phyloP scores from a whole-genome alignment of 2,329 filamentous ascomycete species.

The Monosporascus sp. region DNA sequence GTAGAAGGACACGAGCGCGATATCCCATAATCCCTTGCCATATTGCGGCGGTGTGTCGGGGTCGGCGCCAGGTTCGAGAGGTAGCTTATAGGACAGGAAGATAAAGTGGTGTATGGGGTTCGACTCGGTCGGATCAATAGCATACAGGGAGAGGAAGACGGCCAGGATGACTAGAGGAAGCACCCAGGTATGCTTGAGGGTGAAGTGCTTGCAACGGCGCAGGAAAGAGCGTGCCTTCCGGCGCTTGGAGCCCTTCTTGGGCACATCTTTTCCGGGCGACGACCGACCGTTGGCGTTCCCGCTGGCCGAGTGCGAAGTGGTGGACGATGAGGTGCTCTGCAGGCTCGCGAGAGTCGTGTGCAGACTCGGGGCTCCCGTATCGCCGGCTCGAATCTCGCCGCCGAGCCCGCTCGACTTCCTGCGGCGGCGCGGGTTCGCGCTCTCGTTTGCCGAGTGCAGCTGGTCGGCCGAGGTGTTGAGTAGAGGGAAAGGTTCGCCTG shows the following conservation, averaged over 20 bases:
- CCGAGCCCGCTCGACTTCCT: conserved; percentile 53
- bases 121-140: conserved; percentile 66
- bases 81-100: conserved; percentile 82
- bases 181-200: conserved; percentile 55
- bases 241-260: conserved; percentile 47
- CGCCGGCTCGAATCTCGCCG: conserved; percentile 47
- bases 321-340: conserved; percentile 18
- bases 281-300: conserved; percentile 16
- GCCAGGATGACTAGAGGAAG: conserved; percentile 64
- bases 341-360: conserved; percentile 48
- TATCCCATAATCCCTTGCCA: conserved; percentile 81
- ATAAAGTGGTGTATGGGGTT: conserved; percentile 79
- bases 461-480: conserved; percentile 48
- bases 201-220: conserved; percentile 47
- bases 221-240: conserved; percentile 50
- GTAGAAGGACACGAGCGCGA: conserved; percentile 86
- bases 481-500: conserved; percentile 50
- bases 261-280: conserved; percentile 15
- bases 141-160: conserved; percentile 63
- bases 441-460: conserved; percentile 33
- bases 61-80: conserved; percentile 37
- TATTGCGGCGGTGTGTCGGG: conserved; percentile 58
- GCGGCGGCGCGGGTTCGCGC: conserved; percentile 39
- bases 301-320: conserved; percentile 10
- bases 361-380: conserved; percentile 51